Percentiles rank a stretch among this genome's conserved stretches.
phyloP scores from a whole-genome alignment of 495 filamentous ascomycete species.

The Trichoderma virens region DNA sequence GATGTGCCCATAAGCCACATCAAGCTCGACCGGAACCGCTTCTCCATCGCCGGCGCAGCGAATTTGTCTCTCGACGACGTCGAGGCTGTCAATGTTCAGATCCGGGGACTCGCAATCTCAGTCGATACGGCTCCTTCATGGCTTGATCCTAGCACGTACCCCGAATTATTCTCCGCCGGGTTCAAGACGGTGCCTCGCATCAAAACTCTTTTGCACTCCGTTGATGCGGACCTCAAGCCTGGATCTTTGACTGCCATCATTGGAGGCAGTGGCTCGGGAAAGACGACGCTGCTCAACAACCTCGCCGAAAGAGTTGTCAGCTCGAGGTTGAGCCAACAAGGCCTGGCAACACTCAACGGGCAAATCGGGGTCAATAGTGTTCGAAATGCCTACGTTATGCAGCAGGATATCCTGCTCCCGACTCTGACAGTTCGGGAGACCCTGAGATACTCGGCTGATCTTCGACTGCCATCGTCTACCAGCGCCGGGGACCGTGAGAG shows the following conservation, averaged over 20 bases:
- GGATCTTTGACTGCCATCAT: conserved; percentile 67
- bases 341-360: conserved; percentile 51
- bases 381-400: conserved; percentile 66
- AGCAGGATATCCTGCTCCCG: conserved; percentile 63
- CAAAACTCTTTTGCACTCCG: conserved; percentile 24
- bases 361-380: conserved; percentile 41
- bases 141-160: conserved; percentile 21
- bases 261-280: conserved; percentile 64
- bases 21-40: conserved; percentile 11
- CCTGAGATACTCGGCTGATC: conserved; percentile 59
- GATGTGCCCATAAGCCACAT: not conserved
- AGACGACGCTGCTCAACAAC: conserved; percentile 63
- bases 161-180: conserved; percentile 28
- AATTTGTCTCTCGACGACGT: conserved; percentile 54
- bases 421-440: conserved; percentile 68
- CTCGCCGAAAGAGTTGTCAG: conserved; percentile 59
- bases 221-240: conserved; percentile 21
- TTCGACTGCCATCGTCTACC: conserved; percentile 55
- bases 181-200: conserved; percentile 19
- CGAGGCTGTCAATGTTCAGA: conserved; percentile 48
- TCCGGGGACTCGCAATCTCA: conserved; percentile 46
- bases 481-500: conserved; percentile 47
- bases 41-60: conserved; percentile 21
- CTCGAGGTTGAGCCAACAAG: conserved; percentile 42
- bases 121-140: conserved; percentile 44